These are phyloP conservation scores for Theileria sp. DNA, from an alignment of 169 alveolate genomes.

Conservation along the genomic window DNA sequence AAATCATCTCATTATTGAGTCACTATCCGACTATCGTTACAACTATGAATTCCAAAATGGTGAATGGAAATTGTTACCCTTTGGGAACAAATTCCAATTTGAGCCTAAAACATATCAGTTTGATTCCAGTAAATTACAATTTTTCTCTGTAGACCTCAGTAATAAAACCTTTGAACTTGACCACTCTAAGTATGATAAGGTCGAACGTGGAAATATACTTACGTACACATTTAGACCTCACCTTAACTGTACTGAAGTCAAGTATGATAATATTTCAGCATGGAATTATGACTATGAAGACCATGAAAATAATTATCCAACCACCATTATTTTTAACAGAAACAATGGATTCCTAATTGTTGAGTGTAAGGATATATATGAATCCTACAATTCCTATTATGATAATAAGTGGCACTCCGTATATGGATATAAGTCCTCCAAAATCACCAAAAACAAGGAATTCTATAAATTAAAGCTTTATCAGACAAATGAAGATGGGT, in stretches of 20 bases:
- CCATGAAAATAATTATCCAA: not conserved
- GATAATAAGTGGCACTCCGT: not conserved
- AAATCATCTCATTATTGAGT: not conserved
- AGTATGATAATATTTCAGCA: not conserved
- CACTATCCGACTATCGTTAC: not conserved
- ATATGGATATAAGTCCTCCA: not conserved
- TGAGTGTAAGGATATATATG: not conserved
- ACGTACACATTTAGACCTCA: not conserved
- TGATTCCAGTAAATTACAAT: not conserved
- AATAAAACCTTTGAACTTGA: not conserved
- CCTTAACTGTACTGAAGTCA: not conserved
- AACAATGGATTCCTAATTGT: not conserved
- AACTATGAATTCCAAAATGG: not conserved
- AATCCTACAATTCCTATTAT: not conserved
- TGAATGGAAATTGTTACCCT: not conserved
- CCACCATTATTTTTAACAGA: not conserved
- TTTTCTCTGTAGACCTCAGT: not conserved
- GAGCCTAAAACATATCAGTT: not conserved
- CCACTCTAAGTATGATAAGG: not conserved
- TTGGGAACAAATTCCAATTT: not conserved
- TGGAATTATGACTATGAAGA: not conserved
- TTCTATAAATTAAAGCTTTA: not conserved
- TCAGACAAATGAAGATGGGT: not conserved
- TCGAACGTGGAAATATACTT: not conserved
- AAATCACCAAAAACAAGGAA: not conserved